phyloP scores from a whole-genome alignment of 1,284 basidiomycete species.

The Pulchroboletus neoregius region DNA sequence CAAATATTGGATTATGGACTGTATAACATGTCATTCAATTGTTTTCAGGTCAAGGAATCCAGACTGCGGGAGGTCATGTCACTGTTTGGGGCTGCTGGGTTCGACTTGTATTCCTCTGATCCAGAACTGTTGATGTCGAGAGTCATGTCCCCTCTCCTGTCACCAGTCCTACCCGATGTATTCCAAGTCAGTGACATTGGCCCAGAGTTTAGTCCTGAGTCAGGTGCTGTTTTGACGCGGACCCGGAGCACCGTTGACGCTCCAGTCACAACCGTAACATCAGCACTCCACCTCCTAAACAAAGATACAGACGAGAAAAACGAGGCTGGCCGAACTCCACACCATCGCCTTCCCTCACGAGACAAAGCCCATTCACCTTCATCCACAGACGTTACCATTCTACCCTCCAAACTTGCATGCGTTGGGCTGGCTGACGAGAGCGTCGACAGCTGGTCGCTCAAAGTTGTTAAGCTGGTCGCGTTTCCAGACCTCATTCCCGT shows the following conservation, averaged over 20 bases:
- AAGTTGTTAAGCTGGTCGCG: conserved; percentile 69
- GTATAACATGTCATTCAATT: conserved; percentile 4
- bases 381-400: conserved; percentile 44
- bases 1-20: conserved; percentile 5
- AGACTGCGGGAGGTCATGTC: conserved; percentile 59
- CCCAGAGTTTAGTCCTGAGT: conserved; percentile 36
- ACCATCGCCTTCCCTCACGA: conserved; percentile 16
- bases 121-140: conserved; percentile 39
- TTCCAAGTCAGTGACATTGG: conserved; percentile 37
- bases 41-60: conserved; percentile 57
- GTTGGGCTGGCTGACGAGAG: conserved; percentile 59
- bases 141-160: conserved; percentile 37
- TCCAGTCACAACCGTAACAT: conserved; percentile 29
- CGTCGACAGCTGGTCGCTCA: conserved; percentile 66
- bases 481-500: conserved; percentile 63
- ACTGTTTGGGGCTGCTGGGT: conserved; percentile 58
- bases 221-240: conserved; percentile 44
- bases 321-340: conserved; percentile 5
- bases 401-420: conserved; percentile 52
- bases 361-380: conserved; percentile 47
- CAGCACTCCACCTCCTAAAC: conserved; percentile 25
- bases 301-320: conserved; percentile 10
- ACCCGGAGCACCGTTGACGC: conserved; percentile 39
- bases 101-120: conserved; percentile 63
- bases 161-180: conserved; percentile 36